These are phyloP conservation scores for Firmiana major DNA, from an alignment of 345 rosid species.

Conservation along the genomic window DNA sequence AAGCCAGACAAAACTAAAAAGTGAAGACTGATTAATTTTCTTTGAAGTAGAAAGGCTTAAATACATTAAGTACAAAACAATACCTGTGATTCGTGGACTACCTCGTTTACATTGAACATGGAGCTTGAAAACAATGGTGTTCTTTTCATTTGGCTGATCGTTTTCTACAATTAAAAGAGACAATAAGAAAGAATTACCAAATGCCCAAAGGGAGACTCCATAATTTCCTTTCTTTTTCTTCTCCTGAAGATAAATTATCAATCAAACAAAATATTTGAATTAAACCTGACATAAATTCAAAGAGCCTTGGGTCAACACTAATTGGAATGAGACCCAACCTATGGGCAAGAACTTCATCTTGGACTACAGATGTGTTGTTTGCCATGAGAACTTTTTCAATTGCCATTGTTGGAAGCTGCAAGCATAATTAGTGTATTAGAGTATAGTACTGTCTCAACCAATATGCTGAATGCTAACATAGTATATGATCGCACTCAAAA, in stretches of 20 bases:
- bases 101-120: slow-evolving; percentile 54
- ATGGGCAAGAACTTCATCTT: slow-evolving; percentile 94
- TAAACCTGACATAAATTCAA: slow-evolving; percentile 80
- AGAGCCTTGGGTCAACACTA: slow-evolving; percentile 74
- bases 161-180: slow-evolving; percentile 42
- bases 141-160: slow-evolving; percentile 80
- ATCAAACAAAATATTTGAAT: background rate
- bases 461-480: background rate
- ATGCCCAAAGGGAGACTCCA: background rate
- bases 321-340: slow-evolving; percentile 92
- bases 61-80: slow-evolving; percentile 2
- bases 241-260: slow-evolving; percentile 3
- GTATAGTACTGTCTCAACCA: background rate
- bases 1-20: background rate
- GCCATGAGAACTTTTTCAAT: slow-evolving; percentile 89
- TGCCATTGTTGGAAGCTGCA: slow-evolving; percentile 93
- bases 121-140: slow-evolving; percentile 90
- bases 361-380: slow-evolving; percentile 77
- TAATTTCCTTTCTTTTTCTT: background rate
- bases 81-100: slow-evolving; percentile 57
- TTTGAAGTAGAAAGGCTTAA: slow-evolving; percentile 4
- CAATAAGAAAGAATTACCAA: background rate
- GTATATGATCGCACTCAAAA: background rate
- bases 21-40: background rate
- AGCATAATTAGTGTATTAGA: background rate